Evolutionary conservation across 176 grass and related monocot species (phyloP), one percentile per base, ranked within the genome.

Genomic region (Puya raimondii): DNA sequence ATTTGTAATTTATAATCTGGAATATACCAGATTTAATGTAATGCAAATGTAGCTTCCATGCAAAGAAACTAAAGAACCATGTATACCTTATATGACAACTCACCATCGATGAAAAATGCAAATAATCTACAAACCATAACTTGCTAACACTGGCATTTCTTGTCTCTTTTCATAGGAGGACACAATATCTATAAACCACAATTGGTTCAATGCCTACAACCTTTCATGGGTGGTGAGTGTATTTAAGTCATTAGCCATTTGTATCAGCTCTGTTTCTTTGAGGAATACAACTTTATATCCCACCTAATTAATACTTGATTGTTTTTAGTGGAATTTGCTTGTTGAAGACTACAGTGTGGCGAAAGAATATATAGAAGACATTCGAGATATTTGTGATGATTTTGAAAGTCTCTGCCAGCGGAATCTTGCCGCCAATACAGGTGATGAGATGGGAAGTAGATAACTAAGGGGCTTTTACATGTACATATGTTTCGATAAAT

Each of bases 311-410:
- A 84, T 67, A 74, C 5, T 48, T 50, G 72, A 18, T 12, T 69
- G 16, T 79, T 72, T 6, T 51, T 63, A 92, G 86, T 97, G 89
- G 89, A 81, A 88, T 61, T 97, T 97, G 76, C 93, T 97, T 70
- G 75, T 90, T 53, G 84, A 89, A 74, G 93, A 97, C 69, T 92
- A 97, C 82, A 97, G 85, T 65, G 84, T 90, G 71, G 86, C 89
- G 77, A 92, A 92, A 76, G 86, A 87, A 76, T 97, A 92, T 75
- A 92, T 97, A 80, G 93, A 92, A 97, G 93, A 97, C 64, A 90
- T 97, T 61, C 79, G 86, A 23, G 77, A 96, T 78, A 96, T 96
- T 61, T 83, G 73, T 76, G 93, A 90, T 21, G 72, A 96, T 76
- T 97, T 97, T 84, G 93, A 97, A 81, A 80, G 71, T 64, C 72